These are phyloP conservation scores for Posidonia oceanica DNA, from an alignment of 116 monocot genomes.

Conservation along the genomic window DNA sequence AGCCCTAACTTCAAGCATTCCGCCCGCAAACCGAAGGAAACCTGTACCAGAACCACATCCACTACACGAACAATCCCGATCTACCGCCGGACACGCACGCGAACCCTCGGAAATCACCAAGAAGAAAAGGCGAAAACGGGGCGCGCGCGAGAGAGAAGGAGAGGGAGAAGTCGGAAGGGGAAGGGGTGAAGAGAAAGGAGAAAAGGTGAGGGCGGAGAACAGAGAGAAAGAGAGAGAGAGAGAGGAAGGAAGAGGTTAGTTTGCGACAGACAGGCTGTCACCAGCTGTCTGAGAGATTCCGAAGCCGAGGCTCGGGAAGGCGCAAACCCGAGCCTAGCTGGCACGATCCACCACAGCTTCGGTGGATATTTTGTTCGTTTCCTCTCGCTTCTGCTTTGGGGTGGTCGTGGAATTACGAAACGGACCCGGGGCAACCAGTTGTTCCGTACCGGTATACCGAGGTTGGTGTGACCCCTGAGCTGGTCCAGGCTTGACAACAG, in stretches of 20 bases:
- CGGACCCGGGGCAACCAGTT: too few relatives aligned
- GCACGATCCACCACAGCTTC: too few relatives aligned
- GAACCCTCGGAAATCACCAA: not conserved
- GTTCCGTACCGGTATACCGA: too few relatives aligned
- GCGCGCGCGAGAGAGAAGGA: not conserved
- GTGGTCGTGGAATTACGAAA: too few relatives aligned
- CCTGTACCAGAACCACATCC: too few relatives aligned
- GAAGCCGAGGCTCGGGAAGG: not conserved
- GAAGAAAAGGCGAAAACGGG: not conserved
- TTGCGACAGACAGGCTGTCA: constrained; percentile 47
- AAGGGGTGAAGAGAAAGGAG: not conserved
- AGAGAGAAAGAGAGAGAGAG: constrained; percentile 15
- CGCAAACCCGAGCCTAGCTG: not conserved
- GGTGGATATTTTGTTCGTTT: too few relatives aligned
- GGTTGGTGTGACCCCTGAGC: too few relatives aligned
- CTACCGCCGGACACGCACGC: not conserved
- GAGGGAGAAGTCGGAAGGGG: not conserved
- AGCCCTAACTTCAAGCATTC: too few relatives aligned
- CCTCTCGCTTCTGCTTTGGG: too few relatives aligned
- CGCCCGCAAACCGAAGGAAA: too few relatives aligned
- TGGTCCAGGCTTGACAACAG: too few relatives aligned
- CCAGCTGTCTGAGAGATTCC: constrained; percentile 24
- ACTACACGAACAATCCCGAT: not conserved
- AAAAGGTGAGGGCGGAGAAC: constrained; percentile 8
- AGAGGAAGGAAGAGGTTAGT: not conserved